Evolutionary conservation across 176 grass and related monocot species (phyloP), one percentile per base, ranked within the genome.

Genomic region (Hyparrhenia diplandra): DNA sequence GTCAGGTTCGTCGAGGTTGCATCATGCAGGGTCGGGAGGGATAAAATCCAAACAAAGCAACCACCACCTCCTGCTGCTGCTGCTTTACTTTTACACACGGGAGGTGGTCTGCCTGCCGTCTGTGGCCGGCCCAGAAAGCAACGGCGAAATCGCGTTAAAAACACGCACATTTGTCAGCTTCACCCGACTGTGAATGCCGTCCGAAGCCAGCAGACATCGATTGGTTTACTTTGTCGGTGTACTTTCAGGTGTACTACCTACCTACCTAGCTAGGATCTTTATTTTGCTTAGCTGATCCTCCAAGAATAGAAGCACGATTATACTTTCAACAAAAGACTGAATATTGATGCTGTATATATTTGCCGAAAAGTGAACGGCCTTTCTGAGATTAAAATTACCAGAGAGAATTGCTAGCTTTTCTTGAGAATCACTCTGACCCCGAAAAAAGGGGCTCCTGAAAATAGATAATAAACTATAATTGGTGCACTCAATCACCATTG

Each of bases 41-140:
- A 75, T 16, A 71, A 13, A 25, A 34, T 1, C 25, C 66, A 35
- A 42, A 5, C 59, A 9, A 35, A 23, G 20, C 68, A 71, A 43
- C 23, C n/a, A 61, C 24, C 23, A 40, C 37, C 37, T 7, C 36
- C 8, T n/a, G n/a, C 18, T n/a, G 6, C n/a, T 12, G 0, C 47
- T 23, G 52, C 52, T n/a, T 47, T 60, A 23, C 43, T 80, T 78
- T 83, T 88, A 73, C 58, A 82, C 69, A 14, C 0, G 35, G 20
- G n/a, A 0, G 32, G 13, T n/a, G n/a, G n/a, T n/a, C n/a, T n/a
- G n/a, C n/a, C n/a, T n/a, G n/a, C n/a, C n/a, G n/a, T 75, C 67
- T 79, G 55, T 43, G 20, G 69, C 55, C 58, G 83, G 57, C 66
- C 65, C 4, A 5, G 45, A 73, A 85, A 79, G 68, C 76, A 23